phyloP scores from a whole-genome alignment of 75 land plant species.

The Chamaecyparis obtusa region DNA sequence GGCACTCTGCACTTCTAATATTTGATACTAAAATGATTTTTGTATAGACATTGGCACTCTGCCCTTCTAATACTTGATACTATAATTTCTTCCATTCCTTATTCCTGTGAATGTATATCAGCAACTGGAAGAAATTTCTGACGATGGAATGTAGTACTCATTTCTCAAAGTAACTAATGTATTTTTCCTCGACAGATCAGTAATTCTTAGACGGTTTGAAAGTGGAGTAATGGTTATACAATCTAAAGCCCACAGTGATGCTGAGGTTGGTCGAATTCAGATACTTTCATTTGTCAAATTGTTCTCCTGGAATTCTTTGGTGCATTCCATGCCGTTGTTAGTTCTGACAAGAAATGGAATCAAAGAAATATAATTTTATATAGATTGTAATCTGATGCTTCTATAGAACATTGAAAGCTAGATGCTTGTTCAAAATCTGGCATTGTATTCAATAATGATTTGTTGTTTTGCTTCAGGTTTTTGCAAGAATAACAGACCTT shows the following conservation, averaged over 20 bases:
- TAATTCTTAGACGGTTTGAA: conserved; percentile 85
- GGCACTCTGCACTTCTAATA: background rate
- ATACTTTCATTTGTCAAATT: background rate
- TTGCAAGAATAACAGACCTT: conserved; percentile 60
- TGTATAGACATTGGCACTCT: too few species aligned
- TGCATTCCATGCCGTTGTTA: background rate
- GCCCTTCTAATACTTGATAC: too few species aligned
- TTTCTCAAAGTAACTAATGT: background rate
- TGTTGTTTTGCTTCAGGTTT: conserved; percentile 50
- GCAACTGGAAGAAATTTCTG: background rate
- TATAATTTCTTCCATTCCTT: background rate
- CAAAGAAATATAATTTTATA: background rate
- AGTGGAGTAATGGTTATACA: conserved; percentile 97
- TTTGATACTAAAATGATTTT: background rate
- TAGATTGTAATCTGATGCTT: background rate
- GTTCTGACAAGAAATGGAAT: background rate
- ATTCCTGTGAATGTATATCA: background rate
- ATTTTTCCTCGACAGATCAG: conserved; percentile 53
- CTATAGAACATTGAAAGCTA: background rate
- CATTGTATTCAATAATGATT: background rate
- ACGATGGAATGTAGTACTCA: background rate
- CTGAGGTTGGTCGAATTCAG: conserved; percentile 55
- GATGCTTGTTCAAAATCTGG: background rate
- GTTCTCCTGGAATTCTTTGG: background rate
- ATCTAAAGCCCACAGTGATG: conserved; percentile 80